These are phyloP conservation scores for Omphalea diandra DNA, from an alignment of 441 rosid species.

Conservation along the genomic window DNA sequence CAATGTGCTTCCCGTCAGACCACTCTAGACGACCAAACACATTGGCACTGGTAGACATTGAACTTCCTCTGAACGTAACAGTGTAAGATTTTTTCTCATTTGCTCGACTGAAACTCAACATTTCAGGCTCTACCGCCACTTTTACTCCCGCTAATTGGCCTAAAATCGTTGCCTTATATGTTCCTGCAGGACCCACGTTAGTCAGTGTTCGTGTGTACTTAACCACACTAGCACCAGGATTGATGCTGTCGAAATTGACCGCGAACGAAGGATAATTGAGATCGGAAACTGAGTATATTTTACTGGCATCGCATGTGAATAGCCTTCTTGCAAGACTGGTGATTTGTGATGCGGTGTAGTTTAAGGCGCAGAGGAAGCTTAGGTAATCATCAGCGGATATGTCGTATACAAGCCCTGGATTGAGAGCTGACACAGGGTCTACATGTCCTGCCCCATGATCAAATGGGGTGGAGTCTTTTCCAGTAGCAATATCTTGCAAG, in stretches of 20 bases:
- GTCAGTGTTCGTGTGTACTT: slow-evolving; percentile 66
- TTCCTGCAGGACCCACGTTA: slow-evolving; percentile 66
- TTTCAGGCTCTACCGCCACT: slow-evolving; percentile 61
- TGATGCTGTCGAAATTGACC: slow-evolving; percentile 39
- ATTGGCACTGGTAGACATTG: slow-evolving; percentile 35
- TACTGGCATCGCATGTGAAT: slow-evolving; percentile 46
- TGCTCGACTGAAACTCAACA: slow-evolving; percentile 46
- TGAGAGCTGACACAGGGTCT: slow-evolving; percentile 63
- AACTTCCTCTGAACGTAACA: slow-evolving; percentile 54
- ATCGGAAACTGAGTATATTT: slow-evolving; percentile 48
- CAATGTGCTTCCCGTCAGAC: slow-evolving; percentile 71
- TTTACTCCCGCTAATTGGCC: slow-evolving; percentile 40
- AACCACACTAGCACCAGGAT: slow-evolving; percentile 29
- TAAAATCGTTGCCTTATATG: slow-evolving; percentile 47
- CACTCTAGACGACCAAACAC: slow-evolving; percentile 69
- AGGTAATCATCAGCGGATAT: slow-evolving; percentile 69
- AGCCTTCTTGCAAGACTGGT: slow-evolving; percentile 55
- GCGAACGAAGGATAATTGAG: slow-evolving; percentile 80
- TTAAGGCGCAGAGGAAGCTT: slow-evolving; percentile 56
- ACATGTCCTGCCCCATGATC: slow-evolving; percentile 93
- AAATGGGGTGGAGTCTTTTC: slow-evolving; percentile 56
- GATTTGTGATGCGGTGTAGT: slow-evolving; percentile 53
- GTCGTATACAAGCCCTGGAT: slow-evolving; percentile 87
- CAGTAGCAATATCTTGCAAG: slow-evolving; percentile 50
- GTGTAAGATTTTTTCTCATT: slow-evolving; percentile 69